These are phyloP conservation scores for Anisogramma anomala DNA, from an alignment of 2,329 filamentous ascomycete species.

Conservation along the genomic window DNA sequence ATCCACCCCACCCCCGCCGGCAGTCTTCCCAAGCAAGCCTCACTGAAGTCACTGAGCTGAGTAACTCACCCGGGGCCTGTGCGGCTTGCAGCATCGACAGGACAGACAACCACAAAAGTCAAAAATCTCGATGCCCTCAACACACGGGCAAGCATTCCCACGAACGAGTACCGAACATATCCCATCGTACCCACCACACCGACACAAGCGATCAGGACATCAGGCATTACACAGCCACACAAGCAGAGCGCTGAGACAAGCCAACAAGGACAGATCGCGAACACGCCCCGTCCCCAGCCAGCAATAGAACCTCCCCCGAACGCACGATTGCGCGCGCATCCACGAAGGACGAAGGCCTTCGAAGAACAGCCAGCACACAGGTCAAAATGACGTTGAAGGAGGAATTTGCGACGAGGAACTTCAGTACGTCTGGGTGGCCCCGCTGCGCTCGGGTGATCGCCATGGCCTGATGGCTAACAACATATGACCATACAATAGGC, in stretches of 20 bases:
- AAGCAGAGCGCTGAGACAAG: too few species aligned
- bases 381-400: conserved; percentile 58
- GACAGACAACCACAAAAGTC: too few species aligned
- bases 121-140: too few species aligned
- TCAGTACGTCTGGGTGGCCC: conserved; percentile 43
- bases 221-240: too few species aligned
- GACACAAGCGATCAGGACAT: too few species aligned
- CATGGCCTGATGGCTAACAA: conserved; percentile 19
- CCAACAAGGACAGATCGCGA: too few species aligned
- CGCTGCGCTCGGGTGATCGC: conserved; percentile 7
- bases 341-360: conserved; percentile 1
- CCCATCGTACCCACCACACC: too few species aligned
- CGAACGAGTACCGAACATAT: too few species aligned
- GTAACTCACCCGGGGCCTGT: too few species aligned
- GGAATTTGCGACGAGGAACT: conserved; percentile 62
- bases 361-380: neutral
- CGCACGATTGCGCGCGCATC: neutral
- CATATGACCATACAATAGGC: conserved; percentile 32
- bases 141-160: too few species aligned
- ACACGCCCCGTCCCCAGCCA: too few species aligned
- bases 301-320: neutral
- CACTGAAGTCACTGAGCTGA: neutral
- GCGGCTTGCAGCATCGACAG: too few species aligned
- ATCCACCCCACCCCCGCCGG: neutral
- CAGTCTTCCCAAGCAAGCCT: conserved; percentile 2